Base-by-base conservation (phyloP, 768 basidiomycete genomes). In the Tulasnella sp. region DNA sequence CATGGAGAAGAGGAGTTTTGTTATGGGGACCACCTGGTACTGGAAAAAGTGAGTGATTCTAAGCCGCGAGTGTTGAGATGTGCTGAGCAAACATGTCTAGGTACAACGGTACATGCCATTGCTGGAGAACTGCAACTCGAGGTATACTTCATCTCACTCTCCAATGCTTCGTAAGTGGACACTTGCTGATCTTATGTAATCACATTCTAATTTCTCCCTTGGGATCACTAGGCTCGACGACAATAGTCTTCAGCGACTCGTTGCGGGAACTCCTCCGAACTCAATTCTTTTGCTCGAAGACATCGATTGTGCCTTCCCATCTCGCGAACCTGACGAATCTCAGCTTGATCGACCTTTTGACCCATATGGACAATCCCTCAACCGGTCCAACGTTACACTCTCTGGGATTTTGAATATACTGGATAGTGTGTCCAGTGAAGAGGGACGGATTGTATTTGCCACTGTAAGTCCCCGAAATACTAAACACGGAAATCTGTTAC, bases 211-310 rank as follows among this genome's bases (percentile, higher is more conserved):
- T 39, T 29, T 10, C 5, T 16, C 34, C 10, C 13, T 22, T 20
- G 12, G 16, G 4, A 32, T 12, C 15, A 46, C 32, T 29, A 37
- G 56, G 44, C 83, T 90, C 62, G 83, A 82, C 53, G 90, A 93
- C 62, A 79, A 79, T 56, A 88, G 86, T 7, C 71, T 93, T 25
- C 83, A 79, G 20, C 80, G 81, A 8, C 75, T 92, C 32, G 87
- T 93, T 81, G 83, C 86, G 25, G 77, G 81, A 32, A 86, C 91
- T 4, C 86, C 88, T 3, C 78, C 83, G 29, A 77, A 80, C 15
- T 87, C 83, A 62, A 84, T 93, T 37, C 77, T 93, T 48, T 73
- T 93, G 9, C 74, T 93, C 19, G 90, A 93, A 63, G 90, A 93
- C 63, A 76, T 93, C 39, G 87, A 90, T 59, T 88, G 88, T 33